Evolutionary conservation across 768 basidiomycete genomes (phyloP), one percentile per base, ranked within the genome.

Genomic region (Rhizopogon vesiculosus): DNA sequence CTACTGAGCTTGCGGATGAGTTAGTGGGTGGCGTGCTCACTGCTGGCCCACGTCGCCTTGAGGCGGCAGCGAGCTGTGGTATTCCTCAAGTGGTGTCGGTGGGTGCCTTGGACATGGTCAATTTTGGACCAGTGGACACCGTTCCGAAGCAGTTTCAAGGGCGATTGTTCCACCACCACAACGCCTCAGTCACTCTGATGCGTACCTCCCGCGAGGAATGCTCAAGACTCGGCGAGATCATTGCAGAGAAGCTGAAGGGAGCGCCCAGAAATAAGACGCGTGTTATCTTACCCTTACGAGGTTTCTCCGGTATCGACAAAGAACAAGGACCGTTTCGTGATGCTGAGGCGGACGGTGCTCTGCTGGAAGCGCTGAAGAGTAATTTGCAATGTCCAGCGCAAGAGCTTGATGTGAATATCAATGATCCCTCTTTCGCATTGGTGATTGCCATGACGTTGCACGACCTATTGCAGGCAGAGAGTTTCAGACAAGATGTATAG

Each of bases 91-190:
- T 72, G 3, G 61, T 69, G 29, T 72, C 68, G 0, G 49, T 70
- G 4, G 69, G 69, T 5, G 71, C 69, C 8, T 56, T 71, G 12
- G 71, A 70, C 51, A 60, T 72, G 61, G 69, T 69, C 41, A 72
- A 72, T 48, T 71, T 72, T 58, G 71, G 66, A 18, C 61, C 69
- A 5, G 45, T 43, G 2, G 45, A 62, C 45, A 70, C 66, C n/a
- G 48, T 70, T 15, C 63, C 63, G 3, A 55, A 50, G 1, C 42
- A 46, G 39, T 69, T 66, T 56, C 55, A 51, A 7, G 55, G 39
- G 5, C 59, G 62, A 33, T 54, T 48, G 3, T 57, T 68, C 29
- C 33, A 61, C 52, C 42, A 61, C 18, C 69, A 72, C 38, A 71
- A 71, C 39, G 19, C 59, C 5, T 63, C 57, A 4, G 59, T 72